Conservation (phyloP, 768 basidiomycete species). For the Roridomyces roridus region DNA sequence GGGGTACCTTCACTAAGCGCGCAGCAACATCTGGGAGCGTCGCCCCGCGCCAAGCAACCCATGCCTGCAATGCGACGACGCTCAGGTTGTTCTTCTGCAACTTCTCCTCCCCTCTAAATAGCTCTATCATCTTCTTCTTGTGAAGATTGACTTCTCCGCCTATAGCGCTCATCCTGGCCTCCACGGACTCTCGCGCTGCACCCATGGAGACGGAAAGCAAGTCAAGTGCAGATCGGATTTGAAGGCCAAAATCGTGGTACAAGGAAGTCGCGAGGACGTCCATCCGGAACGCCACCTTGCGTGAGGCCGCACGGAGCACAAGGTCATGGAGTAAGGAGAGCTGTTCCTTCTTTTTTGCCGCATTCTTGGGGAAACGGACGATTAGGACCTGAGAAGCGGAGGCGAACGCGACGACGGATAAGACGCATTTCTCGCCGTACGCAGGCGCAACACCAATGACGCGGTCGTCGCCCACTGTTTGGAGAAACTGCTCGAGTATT, state of each 20-base stretch:
- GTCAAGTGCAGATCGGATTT: constrained; percentile 45
- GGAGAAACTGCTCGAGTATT: constrained; percentile 36
- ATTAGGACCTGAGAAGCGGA: constrained; percentile 41
- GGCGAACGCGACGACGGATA: constrained; percentile 48
- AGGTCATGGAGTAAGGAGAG: constrained; percentile 34
- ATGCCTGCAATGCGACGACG: constrained; percentile 48
- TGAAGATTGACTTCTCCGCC: constrained; percentile 41
- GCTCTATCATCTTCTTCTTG: constrained; percentile 28
- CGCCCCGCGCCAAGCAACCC: constrained; percentile 48
- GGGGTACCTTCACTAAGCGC: constrained; percentile 11
- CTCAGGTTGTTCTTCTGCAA: constrained; percentile 9
- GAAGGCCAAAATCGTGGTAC: constrained; percentile 42
- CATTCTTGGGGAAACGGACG: constrained; percentile 31
- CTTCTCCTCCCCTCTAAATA: constrained; percentile 39
- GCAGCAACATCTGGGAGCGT: constrained; percentile 27
- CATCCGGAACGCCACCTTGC: constrained; percentile 52
- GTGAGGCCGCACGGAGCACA: constrained; percentile 36
- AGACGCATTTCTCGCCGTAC: constrained; percentile 39
- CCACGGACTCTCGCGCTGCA: constrained; percentile 35
- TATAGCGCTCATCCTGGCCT: constrained; percentile 41
- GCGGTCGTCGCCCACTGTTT: constrained; percentile 27
- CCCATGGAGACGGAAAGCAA: constrained; percentile 39
- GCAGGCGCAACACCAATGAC: constrained; percentile 50
- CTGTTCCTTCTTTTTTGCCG: neutral
- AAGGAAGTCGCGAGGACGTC: constrained; percentile 49